These are phyloP conservation scores for Cryptosporidium bovis DNA, from an alignment of 169 alveolate species.

Conservation along the genomic window DNA sequence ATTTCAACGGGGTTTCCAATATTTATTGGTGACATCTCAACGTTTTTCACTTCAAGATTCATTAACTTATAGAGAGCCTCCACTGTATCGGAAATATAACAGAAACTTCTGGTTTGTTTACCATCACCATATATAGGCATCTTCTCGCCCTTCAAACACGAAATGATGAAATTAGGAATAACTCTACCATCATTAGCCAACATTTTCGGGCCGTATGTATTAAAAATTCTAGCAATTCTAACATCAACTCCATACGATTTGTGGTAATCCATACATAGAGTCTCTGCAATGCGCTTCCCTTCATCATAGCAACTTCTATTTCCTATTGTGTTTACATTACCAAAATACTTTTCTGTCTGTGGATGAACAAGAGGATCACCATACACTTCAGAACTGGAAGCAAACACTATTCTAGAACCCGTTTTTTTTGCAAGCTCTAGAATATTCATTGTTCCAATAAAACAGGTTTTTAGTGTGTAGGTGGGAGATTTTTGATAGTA, in stretches of 20 bases:
- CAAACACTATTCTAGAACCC: constrained; percentile 79
- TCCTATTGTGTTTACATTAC: constrained; percentile 83
- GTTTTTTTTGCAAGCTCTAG: constrained; percentile 80
- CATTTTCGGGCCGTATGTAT: constrained; percentile 85
- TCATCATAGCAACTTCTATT: constrained; percentile 85
- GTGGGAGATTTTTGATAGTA: constrained; percentile 81
- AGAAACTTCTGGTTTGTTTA: constrained; percentile 83
- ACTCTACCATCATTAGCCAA: constrained; percentile 83
- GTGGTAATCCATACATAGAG: constrained; percentile 81
- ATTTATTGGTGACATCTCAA: constrained; percentile 80
- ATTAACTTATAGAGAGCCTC: constrained; percentile 81
- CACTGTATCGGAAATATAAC: constrained; percentile 83
- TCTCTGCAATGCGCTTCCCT: constrained; percentile 84
- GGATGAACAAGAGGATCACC: constrained; percentile 85
- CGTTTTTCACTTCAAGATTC: constrained; percentile 73
- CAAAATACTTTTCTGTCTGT: constrained; percentile 81
- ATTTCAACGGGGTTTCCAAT: constrained; percentile 85
- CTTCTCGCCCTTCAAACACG: constrained; percentile 77
- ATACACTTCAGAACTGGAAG: constrained; percentile 83
- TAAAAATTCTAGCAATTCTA: constrained; percentile 82
- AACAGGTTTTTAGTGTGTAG: constrained; percentile 81
- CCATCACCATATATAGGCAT: constrained; percentile 86
- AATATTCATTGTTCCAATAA: constrained; percentile 81
- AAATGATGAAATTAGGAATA: constrained; percentile 82
- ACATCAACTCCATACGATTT: constrained; percentile 79